Evolutionary conservation across 306 rosid species (phyloP), one percentile per base, ranked within the genome.

Genomic region (Cicer yamashitae): DNA sequence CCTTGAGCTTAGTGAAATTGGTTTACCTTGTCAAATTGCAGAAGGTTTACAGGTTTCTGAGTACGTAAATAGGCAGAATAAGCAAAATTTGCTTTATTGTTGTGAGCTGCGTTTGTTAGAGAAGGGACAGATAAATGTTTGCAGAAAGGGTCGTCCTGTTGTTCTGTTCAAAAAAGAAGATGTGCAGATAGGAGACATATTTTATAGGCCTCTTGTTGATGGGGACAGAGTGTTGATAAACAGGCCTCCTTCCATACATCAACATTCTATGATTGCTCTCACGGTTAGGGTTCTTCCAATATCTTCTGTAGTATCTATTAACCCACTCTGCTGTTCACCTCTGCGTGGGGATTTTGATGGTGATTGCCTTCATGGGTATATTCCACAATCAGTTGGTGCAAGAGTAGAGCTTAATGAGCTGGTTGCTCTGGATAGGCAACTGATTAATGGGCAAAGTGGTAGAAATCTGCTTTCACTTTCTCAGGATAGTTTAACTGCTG

Each of bases 181-280:
- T 22, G 76, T 94, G 58, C 74, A 78, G 72, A 79, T 88, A 45
- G 97, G 97, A 70, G 99, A 94, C 84, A 70, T 64, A 40, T 62
- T 91, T 66, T 84, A 87, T 80, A 84, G 99, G 80, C 93, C 97
- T 54, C 81, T 96, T 77, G 60, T 37, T 40, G 92, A 96, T 62
- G 93, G 97, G 53, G 99, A 96, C 77, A 76, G 51, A 48, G 85
- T 96, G 73, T 82, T 96, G 84, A 85, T 96, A 73, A 92, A 96
- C 76, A 87, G 99, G 87, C 99, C 97, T 66, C 99, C 99, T 72
- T 96, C 99, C 34, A 92, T 96, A 79, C 99, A 96, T 79, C 96
- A 91, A 67, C 99, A 96, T 51, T 92, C 99, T 7, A 81, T 92
- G 41, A 88, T 96, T 52, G 89, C 96, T 74, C 84, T 96, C 76